Base-by-base conservation (phyloP, 768 basidiomycete genomes). In the Gelatoporia subvermispora region DNA sequence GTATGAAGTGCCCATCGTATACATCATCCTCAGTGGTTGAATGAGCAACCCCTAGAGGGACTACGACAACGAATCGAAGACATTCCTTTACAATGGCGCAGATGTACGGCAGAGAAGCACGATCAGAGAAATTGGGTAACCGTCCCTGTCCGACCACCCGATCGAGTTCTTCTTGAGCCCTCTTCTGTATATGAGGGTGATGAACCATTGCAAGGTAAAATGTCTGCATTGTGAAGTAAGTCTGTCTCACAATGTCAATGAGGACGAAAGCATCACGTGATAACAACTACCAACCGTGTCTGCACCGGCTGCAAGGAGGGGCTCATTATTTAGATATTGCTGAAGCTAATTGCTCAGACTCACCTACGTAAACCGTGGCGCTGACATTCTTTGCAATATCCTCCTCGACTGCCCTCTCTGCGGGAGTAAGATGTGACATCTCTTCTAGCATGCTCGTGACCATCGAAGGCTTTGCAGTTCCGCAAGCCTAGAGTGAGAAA, bases 41-140 rank as follows among this genome's bases (percentile, higher is more conserved):
- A 34, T 47, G 46, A 24, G 46, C 17, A 7, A 47, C 34, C 10
- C 44, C 28, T 11, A 81, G 23, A 5, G 52, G 50, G 7, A 39
- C 45, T 16, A 50, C 49, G 10, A 36, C 37, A 17, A 24, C 35
- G 44, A 49, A 61, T 11, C 55, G 41, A 9, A 48, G 18, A 17
- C 46, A 47, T 46, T 65, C 63, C 23, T 62, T 61, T 13, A 55
- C 23, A 11, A 63, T 35, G 4, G 56, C 56, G 7, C 48, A 41
- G n/a, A 61, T 39, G 28, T 65, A 65, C 8, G 60, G 56, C 37
- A 65, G 45, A n/a, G 43, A 46, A 9, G 16, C 36, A 2, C 50
- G 42, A 35, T 65, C 63, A 8, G 48, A 48, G 37, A 60, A 49
- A 8, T 43, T 38, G 3, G 63, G 63, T 0, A 62, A 35, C 9